These are phyloP conservation scores for Fraxinus anomala DNA, from an alignment of 257 asterid genomes.

Conservation along the genomic window DNA sequence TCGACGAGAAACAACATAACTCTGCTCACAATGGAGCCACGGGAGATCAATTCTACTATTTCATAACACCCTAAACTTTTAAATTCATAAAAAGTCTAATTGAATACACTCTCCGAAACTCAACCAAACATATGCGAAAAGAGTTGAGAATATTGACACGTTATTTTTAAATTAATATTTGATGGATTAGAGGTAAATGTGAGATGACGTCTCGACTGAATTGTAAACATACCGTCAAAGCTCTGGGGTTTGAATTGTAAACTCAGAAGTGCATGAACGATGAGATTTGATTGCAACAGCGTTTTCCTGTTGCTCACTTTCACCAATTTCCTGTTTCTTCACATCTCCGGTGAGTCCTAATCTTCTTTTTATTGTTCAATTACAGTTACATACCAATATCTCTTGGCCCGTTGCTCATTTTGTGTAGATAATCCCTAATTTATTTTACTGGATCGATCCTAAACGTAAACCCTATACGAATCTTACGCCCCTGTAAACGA, in stretches of 20 bases:
- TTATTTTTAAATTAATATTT: too few relatives aligned
- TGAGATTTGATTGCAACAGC: constrained; percentile 34
- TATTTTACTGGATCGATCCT: neutral
- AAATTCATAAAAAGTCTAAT: too few relatives aligned
- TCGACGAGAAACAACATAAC: too few relatives aligned
- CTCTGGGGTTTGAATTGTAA: neutral
- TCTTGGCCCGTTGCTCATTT: neutral
- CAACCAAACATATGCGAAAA: too few relatives aligned
- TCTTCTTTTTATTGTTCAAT: constrained; percentile 8
- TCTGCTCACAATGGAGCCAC: too few relatives aligned
- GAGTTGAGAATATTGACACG: too few relatives aligned
- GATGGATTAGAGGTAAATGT: too few relatives aligned
- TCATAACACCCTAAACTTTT: too few relatives aligned
- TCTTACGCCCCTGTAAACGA: neutral
- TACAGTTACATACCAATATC: neutral
- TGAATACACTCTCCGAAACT: too few relatives aligned
- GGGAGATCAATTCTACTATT: too few relatives aligned
- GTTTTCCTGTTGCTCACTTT: constrained; percentile 29
- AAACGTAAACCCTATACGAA: neutral
- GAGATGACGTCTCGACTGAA: too few relatives aligned
- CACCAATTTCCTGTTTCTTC: constrained; percentile 26
- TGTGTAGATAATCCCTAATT: neutral
- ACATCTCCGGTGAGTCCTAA: constrained; percentile 39
- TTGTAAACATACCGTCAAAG: neutral
- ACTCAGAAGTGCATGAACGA: constrained; percentile 14